Base-by-base conservation (phyloP, 2,329 filamentous ascomycete species). In the Trichoderma hamatum region DNA sequence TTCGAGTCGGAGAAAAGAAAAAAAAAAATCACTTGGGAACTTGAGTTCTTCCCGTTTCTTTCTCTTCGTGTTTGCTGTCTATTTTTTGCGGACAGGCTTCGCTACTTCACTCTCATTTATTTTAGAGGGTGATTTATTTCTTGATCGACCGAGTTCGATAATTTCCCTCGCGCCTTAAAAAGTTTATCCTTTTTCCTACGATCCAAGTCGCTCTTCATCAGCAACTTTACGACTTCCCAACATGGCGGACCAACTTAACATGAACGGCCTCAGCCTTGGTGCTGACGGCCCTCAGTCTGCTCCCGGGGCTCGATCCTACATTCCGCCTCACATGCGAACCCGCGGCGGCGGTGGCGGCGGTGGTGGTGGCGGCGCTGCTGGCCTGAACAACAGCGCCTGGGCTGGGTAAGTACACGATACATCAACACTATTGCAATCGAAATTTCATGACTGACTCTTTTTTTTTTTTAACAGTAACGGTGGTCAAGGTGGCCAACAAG, bases 201-300 rank as follows among this genome's bases (percentile, higher is more conserved):
- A 56, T 32, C 56, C 51, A 65, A 65, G 34, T 65, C 51, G 46
- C 63, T 63, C 68, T 71, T 70, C 71, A 74, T 61, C 66, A 68
- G 74, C 72, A 74, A 68, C 64, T 71, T n/a, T 9, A 43, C 39
- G 39, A 67, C 72, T 69, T 67, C 76, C 76, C 83, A 90, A 81
- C 78, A 94, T 94, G 91, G 91, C 91, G 80, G 91, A 93, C 77
- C 90, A 94, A 85, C 87, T 96, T 76, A 93, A 93, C 85, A 94
- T 95, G 88, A 87, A 86, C 79, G 88, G 89, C 79, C 85, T 95
- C 77, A 90, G 83, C 81, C 84, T 95, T 72, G 88, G 82, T 69
- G 79, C 79, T 69, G 79, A 80, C 36, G 79, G 77, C 68, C 76
- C 78, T 67, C 74, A 76, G 58, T 74, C 72, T 65, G 72, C 75